A percentile compares a stretch with the other conserved stretches of the same genome.
Evolutionary conservation across 2,329 filamentous ascomycete genomes (phyloP).

Genomic region (Trichothecium roseum): DNA sequence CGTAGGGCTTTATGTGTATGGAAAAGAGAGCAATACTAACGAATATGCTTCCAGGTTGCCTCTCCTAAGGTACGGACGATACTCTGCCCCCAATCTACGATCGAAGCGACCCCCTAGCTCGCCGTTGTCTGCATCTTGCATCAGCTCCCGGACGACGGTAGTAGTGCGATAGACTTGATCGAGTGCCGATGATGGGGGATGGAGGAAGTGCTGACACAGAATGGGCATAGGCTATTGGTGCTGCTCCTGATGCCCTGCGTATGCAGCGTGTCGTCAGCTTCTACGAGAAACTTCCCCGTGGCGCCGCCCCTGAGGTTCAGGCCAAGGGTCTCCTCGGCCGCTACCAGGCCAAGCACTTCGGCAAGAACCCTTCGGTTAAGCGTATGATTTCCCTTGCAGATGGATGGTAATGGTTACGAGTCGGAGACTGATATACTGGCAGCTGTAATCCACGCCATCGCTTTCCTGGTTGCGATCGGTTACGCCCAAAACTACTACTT

Average conservation of each 20-base stretch:
- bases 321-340: slow-evolving; percentile 72
- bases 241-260: slow-evolving; percentile 87
- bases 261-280: slow-evolving; percentile 98
- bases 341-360: slow-evolving; percentile 90
- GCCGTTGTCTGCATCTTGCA: slow-evolving; percentile 3
- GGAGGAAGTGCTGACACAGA: slow-evolving; percentile 20
- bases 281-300: slow-evolving; percentile 97
- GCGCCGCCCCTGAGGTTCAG: slow-evolving; percentile 74
- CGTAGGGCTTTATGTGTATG: neutral
- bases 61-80: slow-evolving; percentile 65
- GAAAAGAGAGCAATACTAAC: slow-evolving; percentile 23
- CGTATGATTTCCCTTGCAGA: slow-evolving; percentile 49
- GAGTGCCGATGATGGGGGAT: neutral
- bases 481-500: slow-evolving; percentile 99
- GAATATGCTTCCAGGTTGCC: slow-evolving; percentile 49
- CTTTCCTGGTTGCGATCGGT: slow-evolving; percentile 66
- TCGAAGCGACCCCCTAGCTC: neutral
- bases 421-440: slow-evolving; percentile 7
- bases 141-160: slow-evolving; percentile 3
- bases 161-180: slow-evolving; percentile 3
- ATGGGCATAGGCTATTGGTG: slow-evolving; percentile 69
- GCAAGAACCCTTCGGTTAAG: slow-evolving; percentile 79
- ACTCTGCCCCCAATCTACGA: slow-evolving; percentile 1
- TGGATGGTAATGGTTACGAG: neutral
- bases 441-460: slow-evolving; percentile 87